Evolutionary conservation across 805 yeast genomes (phyloP).

Genomic region (Wickerhamiella spandovensis): DNA sequence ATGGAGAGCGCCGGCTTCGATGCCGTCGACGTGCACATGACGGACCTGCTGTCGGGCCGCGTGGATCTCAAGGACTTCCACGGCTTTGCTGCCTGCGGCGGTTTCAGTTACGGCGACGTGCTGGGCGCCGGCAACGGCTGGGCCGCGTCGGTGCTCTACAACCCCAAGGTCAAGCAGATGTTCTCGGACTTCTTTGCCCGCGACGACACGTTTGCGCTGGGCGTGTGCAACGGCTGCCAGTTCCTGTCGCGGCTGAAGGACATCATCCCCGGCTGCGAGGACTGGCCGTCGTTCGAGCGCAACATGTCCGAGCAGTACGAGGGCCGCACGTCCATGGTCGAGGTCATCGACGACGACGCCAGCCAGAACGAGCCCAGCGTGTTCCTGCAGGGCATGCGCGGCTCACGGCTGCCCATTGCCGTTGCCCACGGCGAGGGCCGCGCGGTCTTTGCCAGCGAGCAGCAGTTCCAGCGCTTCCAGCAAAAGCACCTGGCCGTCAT

Average conservation of each 20-base stretch:
- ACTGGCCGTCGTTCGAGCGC: constrained; percentile 93
- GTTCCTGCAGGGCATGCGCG: constrained; percentile 80
- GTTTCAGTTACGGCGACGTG: constrained; percentile 97
- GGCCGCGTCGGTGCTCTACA: constrained; percentile 91
- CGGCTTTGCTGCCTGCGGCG: constrained; percentile 97
- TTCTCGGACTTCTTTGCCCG: constrained; percentile 76
- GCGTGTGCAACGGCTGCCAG: constrained; percentile 98
- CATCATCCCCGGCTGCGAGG: constrained; percentile 82
- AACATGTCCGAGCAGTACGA: constrained; percentile 91
- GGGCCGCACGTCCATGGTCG: constrained; percentile 85
- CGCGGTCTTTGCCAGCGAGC: constrained; percentile 49
- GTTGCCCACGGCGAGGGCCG: constrained; percentile 99
- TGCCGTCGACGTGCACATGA: constrained; percentile 92
- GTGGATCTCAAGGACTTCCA: constrained; percentile 58
- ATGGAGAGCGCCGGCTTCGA: constrained; percentile 92
- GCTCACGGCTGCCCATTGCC: constrained; percentile 89
- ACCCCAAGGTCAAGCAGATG: constrained; percentile 60
- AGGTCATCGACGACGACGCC: constrained; percentile 37
- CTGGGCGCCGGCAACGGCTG: constrained; percentile 98
- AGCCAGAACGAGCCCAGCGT: constrained; percentile 34
- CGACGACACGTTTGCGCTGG: constrained; percentile 87
- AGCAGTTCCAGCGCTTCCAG: constrained; percentile 36
- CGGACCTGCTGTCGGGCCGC: constrained; percentile 67
- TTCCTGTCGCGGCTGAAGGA: constrained; percentile 76
- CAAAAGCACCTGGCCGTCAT: constrained; percentile 42